Percentiles rank a stretch among this genome's conserved stretches.
Conservation (phyloP, 805 yeast genomes). For the Saturnispora besseyi region DNA sequence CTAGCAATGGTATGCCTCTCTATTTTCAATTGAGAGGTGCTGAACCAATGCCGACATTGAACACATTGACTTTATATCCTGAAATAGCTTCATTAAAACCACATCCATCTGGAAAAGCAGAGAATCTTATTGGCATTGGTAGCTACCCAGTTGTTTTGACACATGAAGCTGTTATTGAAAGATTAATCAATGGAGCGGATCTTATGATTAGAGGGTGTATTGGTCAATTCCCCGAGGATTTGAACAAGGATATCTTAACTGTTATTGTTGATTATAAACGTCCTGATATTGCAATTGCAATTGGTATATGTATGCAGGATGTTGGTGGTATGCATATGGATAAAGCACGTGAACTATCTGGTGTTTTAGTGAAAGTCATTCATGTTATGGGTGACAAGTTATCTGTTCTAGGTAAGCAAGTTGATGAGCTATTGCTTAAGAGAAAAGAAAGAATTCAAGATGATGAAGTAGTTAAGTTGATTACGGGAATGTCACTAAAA, state of each 20-base stretch:
- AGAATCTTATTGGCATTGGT: not conserved
- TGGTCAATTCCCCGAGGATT: constrained; percentile 46
- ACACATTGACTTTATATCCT: constrained; percentile 63
- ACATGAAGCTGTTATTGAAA: constrained; percentile 62
- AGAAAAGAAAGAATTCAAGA: not conserved
- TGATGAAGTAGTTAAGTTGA: not conserved
- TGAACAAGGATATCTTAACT: constrained; percentile 49
- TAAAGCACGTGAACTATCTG: constrained; percentile 51
- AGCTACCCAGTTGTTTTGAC: constrained; percentile 58
- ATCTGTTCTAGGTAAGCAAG: constrained; percentile 16
- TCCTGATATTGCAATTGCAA: constrained; percentile 61
- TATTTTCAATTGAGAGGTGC: constrained; percentile 44
- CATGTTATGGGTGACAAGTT: constrained; percentile 65
- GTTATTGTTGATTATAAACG: constrained; percentile 55
- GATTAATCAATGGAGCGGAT: constrained; percentile 71
- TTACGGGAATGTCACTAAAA: not conserved
- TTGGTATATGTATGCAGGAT: constrained; percentile 53
- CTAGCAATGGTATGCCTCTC: constrained; percentile 50
- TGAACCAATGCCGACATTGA: constrained; percentile 53
- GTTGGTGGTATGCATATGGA: constrained; percentile 30
- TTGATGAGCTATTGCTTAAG: constrained; percentile 6
- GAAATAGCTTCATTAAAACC: constrained; percentile 24
- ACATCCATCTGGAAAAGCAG: not conserved
- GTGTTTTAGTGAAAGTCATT: constrained; percentile 69
- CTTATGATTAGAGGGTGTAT: constrained; percentile 67